Base-by-base conservation (phyloP, 352 stramenopile species). In the Blastocystis sp. region DNA sequence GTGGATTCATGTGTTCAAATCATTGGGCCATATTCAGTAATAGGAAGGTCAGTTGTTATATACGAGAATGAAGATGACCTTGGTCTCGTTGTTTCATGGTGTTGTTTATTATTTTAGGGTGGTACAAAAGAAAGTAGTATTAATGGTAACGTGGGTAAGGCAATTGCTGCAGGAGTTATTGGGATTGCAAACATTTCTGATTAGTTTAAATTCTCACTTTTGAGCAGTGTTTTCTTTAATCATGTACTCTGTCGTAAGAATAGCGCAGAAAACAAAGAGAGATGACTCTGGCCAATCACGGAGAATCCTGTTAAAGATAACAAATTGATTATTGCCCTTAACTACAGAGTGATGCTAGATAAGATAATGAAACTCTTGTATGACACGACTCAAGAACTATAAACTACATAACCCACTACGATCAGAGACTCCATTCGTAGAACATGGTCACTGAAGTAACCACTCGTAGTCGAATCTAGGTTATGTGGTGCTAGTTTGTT, bases 11-110 rank as follows among this genome's bases (percentile, higher is more conserved):
- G 20, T 45, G 76, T 88, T 62, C 59, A 88, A 78, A 43, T 88
- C 43, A 88, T 88, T 7, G 76, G 76, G 43, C 76, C 76, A 16
- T 76, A 78, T 76, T 88, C 76, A 3, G 76, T 88, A 18, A 88
- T 88, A 30, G 76, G 76, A n/a, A 54, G 76, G 30, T 88, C 76
- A 54, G 39, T 88, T 54, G 20, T 88, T 2, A 78, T 88, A 75
- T 70, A 88, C 68, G 64, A 73, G 43, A 50, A 43, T 7, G 45
- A 64, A 37, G 76, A 88, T 41, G 76, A 88, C 50, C 64, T 88
- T 6, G 76, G 76, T 62, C 20, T 45, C 24, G 76, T 88, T 34
- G 18, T 7, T 16, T 88, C 30, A 37, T 16, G 20, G 30, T 30
- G n/a, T 69, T 79, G 55, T 39, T 45, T 68, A 0, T 73, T 39